Base-by-base conservation (phyloP, 192 early-diverging fungal genomes). In the Funneliformis mosseae region DNA sequence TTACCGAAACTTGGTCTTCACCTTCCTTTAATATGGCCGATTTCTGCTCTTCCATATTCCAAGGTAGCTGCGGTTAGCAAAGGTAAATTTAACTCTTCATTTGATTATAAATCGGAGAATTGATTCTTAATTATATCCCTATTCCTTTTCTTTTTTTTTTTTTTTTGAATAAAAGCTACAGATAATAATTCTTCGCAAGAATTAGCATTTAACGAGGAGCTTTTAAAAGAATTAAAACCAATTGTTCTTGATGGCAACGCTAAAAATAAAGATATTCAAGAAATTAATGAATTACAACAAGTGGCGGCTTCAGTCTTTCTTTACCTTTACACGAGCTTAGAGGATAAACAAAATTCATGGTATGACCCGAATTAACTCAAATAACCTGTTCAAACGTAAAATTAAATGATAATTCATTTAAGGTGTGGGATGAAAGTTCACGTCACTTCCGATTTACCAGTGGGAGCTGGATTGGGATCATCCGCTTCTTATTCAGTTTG, bases 391-490 rank as follows among this genome's bases (percentile, higher is more conserved):
- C 9, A 66, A 38, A 38, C 1, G 2, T 43, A 39, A 9, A 73
- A 46, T 12, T 73, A 48, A 48, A 12, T 48, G 1, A 50, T 43
- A 27, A 10, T 61, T 70, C 39, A 50, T n/a, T 18, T 27, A 45
- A 79, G 78, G 60, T 3, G 10, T 60, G 78, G 90, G 38, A 87
- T 95, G 27, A 91, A 88, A 4, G 78, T 98, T 11, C 86, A 85
- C 76, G 90, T 95, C 27, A 83, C 90, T 33, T 96, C 96, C 0
- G 84, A 86, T 63, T 77, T 99, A 18, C 98, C 98, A 0, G 93
- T 98, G 23, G 97, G 97, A 9, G 91, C 97, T 8, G 98, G 98
- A 2, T 88, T 99, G 16, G 98, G 98, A 0, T 97, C 95, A 4
- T 98, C 97, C n/a, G 98, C 98, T 1, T 90, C 96, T 14, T 98